Evolutionary conservation across 116 monocot species (phyloP).

Genomic region (Dioscorea cayenensis): DNA sequence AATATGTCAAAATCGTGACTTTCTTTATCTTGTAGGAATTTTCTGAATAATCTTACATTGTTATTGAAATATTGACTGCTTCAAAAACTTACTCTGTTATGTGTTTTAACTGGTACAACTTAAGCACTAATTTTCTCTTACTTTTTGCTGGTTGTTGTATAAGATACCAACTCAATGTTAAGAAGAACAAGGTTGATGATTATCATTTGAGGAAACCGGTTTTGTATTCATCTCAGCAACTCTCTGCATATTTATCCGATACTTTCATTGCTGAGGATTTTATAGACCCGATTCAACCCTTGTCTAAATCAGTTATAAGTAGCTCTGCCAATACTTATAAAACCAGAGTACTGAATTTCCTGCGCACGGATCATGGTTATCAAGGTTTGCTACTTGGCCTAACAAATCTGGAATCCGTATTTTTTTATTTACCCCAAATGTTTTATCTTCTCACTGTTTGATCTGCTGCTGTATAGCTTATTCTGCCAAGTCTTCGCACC

Average conservation of each 20-base stretch:
- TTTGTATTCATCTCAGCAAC: slow-evolving; percentile 17
- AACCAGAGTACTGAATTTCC: slow-evolving; percentile 46
- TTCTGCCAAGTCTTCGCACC: slow-evolving; percentile 16
- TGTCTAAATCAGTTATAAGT: slow-evolving; percentile 71
- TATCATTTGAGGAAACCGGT: slow-evolving; percentile 33
- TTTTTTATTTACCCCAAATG: neutral
- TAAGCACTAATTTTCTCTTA: neutral
- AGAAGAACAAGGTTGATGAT: slow-evolving; percentile 61
- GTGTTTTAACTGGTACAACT: neutral
- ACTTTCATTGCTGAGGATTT: slow-evolving; percentile 42
- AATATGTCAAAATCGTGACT: neutral
- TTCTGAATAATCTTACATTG: neutral
- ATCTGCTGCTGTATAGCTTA: slow-evolving; percentile 8
- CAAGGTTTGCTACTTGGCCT: slow-evolving; percentile 45
- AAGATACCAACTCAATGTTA: slow-evolving; percentile 54
- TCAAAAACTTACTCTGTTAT: neutral
- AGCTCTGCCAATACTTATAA: slow-evolving; percentile 64
- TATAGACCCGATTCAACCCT: slow-evolving; percentile 33
- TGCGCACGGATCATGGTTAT: slow-evolving; percentile 24
- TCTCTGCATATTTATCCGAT: slow-evolving; percentile 31
- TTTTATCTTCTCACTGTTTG: neutral
- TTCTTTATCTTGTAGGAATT: neutral
- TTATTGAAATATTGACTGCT: neutral
- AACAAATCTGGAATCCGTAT: neutral
- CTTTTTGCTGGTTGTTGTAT: slow-evolving; percentile 10